These are phyloP conservation scores for Pythium pyrilobum DNA, from an alignment of 352 stramenopile species.

Conservation along the genomic window DNA sequence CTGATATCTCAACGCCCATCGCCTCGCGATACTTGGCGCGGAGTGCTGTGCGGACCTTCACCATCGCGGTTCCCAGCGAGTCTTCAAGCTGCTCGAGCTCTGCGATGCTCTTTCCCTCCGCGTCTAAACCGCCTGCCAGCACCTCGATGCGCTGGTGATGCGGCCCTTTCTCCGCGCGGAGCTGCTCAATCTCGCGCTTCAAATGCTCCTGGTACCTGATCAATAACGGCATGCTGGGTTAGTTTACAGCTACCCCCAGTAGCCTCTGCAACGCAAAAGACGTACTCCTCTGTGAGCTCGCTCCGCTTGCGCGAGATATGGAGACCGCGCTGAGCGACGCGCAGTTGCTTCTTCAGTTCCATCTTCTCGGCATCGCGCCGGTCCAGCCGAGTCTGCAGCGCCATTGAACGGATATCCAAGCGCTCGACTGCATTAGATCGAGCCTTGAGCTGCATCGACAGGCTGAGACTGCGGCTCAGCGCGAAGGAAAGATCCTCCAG, in stretches of 20 bases:
- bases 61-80: neutral
- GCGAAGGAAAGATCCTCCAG: conserved; percentile 22
- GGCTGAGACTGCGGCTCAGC: conserved; percentile 30
- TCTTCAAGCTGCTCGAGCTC: conserved; percentile 20
- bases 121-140: conserved; percentile 6
- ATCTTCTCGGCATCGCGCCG: conserved; percentile 3
- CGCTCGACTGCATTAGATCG: conserved; percentile 45
- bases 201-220: conserved; percentile 13
- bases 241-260: too few species aligned
- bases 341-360: conserved; percentile 17
- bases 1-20: neutral
- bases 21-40: conserved; percentile 15
- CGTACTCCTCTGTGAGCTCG: conserved; percentile 12
- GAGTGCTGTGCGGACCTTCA: conserved; percentile 4
- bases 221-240: neutral
- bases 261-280: too few species aligned
- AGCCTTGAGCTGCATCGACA: conserved; percentile 29
- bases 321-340: conserved; percentile 1
- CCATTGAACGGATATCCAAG: conserved; percentile 18
- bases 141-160: conserved; percentile 15
- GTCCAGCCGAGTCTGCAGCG: conserved; percentile 20
- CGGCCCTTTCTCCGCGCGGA: conserved; percentile 8
- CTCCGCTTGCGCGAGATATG: conserved; percentile 9
- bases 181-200: conserved; percentile 1
- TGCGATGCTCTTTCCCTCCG: conserved; percentile 10